Conservation (phyloP, 2,329 filamentous ascomycete genomes). For the Pseudogymnoascus sp. region DNA sequence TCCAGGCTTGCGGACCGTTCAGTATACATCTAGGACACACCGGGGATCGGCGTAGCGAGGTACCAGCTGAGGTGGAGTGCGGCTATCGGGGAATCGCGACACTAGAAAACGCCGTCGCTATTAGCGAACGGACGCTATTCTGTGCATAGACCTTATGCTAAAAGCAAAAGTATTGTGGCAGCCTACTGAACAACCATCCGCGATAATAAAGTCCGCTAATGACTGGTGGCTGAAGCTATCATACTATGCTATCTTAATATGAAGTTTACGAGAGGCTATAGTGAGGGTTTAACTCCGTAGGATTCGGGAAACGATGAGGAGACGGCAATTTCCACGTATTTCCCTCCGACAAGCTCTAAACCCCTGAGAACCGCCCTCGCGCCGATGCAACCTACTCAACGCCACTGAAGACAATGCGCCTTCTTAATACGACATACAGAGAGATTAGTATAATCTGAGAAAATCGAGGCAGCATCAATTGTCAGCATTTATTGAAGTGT, state of each 20-base stretch:
- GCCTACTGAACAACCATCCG: not conserved
- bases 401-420: too few relatives aligned
- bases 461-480: too few relatives aligned
- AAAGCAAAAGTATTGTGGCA: not conserved
- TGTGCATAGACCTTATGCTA: not conserved
- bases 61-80: not conserved
- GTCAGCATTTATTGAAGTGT: too few relatives aligned
- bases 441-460: too few relatives aligned
- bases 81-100: not conserved
- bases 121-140: not conserved
- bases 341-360: not conserved
- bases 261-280: not conserved
- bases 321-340: not conserved
- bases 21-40: not conserved
- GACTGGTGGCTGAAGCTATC: not conserved
- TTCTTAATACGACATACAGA: too few relatives aligned
- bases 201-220: not conserved
- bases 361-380: not conserved
- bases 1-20: too few relatives aligned
- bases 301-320: not conserved
- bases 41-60: not conserved
- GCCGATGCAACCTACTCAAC: not conserved
- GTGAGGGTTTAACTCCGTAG: not conserved
- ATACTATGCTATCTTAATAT: not conserved
- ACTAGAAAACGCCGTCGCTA: not conserved